Percentiles rank a stretch among this genome's conserved stretches.
Evolutionary conservation across 1,284 basidiomycete genomes (phyloP).

Genomic region (Neonothopanus nambi): DNA sequence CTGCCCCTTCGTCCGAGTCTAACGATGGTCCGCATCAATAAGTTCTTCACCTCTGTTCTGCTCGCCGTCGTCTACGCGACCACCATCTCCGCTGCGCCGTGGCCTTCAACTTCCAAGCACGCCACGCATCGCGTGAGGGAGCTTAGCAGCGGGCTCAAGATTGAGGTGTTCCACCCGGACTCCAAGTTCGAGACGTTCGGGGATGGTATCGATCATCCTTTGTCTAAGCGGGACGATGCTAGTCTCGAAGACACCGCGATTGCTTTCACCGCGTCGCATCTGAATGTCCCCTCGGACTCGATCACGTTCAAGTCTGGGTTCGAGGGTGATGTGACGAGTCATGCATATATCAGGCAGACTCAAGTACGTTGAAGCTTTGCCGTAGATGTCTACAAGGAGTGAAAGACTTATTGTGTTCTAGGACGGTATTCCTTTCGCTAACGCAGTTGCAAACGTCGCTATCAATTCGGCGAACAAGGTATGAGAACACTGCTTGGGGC

Average conservation of each 20-base stretch:
- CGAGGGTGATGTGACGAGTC: slow-evolving; percentile 25
- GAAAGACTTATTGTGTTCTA: slow-evolving; percentile 13
- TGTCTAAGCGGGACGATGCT: slow-evolving; percentile 22
- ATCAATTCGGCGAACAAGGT: slow-evolving; percentile 24
- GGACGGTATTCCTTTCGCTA: slow-evolving; percentile 38
- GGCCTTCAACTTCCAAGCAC: slow-evolving; percentile 27
- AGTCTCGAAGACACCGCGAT: slow-evolving; percentile 24
- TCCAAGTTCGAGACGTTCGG: slow-evolving; percentile 37
- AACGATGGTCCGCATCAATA: slow-evolving; percentile 19
- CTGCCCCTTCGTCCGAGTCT: not conserved
- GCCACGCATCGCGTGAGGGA: slow-evolving; percentile 31
- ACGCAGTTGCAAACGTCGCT: slow-evolving; percentile 40
- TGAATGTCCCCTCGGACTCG: slow-evolving; percentile 18
- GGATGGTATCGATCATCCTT: slow-evolving; percentile 27
- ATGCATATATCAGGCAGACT: slow-evolving; percentile 32
- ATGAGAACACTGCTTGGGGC: too few relatives aligned
- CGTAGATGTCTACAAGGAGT: not conserved
- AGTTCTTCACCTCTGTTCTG: slow-evolving; percentile 30
- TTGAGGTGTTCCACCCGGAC: slow-evolving; percentile 34
- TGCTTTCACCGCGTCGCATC: slow-evolving; percentile 23
- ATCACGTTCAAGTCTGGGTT: slow-evolving; percentile 28
- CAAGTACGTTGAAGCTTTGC: slow-evolving; percentile 23
- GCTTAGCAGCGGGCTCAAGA: slow-evolving; percentile 26
- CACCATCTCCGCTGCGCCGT: slow-evolving; percentile 28
- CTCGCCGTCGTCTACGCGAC: slow-evolving; percentile 30